A percentile compares a stretch with the other conserved stretches of the same genome.
Evolutionary conservation across 371 early-diverging fungal genomes (phyloP).

Genomic region (Mortierella sp.): DNA sequence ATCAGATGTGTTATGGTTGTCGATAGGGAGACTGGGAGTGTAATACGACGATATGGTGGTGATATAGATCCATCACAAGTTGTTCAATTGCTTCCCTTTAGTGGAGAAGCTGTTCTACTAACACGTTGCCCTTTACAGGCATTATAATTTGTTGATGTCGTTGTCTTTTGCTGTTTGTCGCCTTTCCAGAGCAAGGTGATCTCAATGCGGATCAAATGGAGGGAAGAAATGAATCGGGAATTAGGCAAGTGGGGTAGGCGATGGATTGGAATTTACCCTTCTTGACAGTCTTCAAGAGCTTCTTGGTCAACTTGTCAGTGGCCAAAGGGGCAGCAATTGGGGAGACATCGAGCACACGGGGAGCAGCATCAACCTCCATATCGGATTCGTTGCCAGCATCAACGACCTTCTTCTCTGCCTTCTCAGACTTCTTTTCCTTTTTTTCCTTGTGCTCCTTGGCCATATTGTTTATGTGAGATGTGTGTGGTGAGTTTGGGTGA

Average conservation of each 20-base stretch:
- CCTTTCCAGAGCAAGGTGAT: neutral
- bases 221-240: neutral
- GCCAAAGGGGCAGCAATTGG: constrained; percentile 96
- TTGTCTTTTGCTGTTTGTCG: neutral
- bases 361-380: constrained; percentile 56
- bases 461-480: constrained; percentile 41
- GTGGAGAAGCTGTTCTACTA: too few relatives aligned
- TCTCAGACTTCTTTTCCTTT: constrained; percentile 63
- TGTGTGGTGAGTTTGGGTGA: constrained; percentile 13
- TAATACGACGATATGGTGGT: neutral
- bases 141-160: neutral
- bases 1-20: neutral
- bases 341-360: constrained; percentile 61
- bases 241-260: neutral
- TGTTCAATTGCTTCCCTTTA: neutral
- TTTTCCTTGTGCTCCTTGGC: constrained; percentile 65
- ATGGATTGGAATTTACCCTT: constrained; percentile 74
- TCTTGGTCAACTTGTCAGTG: constrained; percentile 91
- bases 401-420: constrained; percentile 48
- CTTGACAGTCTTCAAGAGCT: constrained; percentile 91
- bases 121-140: too few relatives aligned
- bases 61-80: neutral
- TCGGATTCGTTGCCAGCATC: constrained; percentile 50
- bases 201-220: neutral
- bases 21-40: neutral